Conservation (phyloP, 805 yeast species). For the Ogataea nakhonphanomensis region DNA sequence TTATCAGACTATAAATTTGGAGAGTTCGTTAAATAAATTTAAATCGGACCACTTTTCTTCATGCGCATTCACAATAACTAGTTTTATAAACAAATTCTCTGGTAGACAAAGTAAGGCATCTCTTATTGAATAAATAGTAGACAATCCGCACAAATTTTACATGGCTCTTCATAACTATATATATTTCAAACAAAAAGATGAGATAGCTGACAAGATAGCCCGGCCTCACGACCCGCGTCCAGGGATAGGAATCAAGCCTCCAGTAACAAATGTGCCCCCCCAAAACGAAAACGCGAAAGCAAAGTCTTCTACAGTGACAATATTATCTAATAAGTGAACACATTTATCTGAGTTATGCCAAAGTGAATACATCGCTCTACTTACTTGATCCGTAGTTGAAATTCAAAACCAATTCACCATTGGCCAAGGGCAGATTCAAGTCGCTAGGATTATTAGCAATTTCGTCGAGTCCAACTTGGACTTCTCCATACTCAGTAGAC, state of each 20-base stretch:
- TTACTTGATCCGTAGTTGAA: constrained; percentile 31
- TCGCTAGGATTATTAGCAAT: constrained; percentile 45
- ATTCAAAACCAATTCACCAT: constrained; percentile 38
- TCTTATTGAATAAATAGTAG: too few relatives aligned
- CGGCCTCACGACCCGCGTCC: constrained; percentile 33
- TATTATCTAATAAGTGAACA: background rate
- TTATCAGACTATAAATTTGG: too few relatives aligned
- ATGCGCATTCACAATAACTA: background rate
- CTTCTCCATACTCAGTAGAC: constrained; percentile 59
- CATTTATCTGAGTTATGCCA: background rate
- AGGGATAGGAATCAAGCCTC: background rate
- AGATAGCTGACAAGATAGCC: constrained; percentile 36
- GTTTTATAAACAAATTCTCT: too few relatives aligned
- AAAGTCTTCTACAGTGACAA: background rate
- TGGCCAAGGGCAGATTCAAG: constrained; percentile 36
- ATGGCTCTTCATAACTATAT: constrained; percentile 47
- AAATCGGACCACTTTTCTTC: constrained; percentile 7
- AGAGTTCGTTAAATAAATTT: background rate
- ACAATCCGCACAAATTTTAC: too few relatives aligned
- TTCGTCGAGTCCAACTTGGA: constrained; percentile 49
- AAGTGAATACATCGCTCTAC: constrained; percentile 1
- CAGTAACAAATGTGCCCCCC: background rate
- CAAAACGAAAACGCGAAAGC: background rate
- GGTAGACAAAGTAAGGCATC: too few relatives aligned
- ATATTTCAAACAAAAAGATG: constrained; percentile 40